Evolutionary conservation across 495 filamentous ascomycete genomes (phyloP), one percentile per base, ranked within the genome.

Genomic region (Sporormia fimetaria): DNA sequence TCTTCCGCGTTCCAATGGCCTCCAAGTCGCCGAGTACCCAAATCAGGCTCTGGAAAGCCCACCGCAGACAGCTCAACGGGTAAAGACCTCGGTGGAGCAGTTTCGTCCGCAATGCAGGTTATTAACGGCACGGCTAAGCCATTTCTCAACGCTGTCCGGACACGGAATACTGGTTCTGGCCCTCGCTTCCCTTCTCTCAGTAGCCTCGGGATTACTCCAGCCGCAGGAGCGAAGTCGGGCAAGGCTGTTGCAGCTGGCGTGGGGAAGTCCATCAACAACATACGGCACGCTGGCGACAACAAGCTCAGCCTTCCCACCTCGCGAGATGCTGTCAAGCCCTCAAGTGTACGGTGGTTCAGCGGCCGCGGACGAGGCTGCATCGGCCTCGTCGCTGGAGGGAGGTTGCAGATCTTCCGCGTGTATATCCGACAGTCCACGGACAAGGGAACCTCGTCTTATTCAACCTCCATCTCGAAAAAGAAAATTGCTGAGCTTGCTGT

Each of bases 1-100:
- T 63, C 75, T 18, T 80, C 73, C 35, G 83, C 86, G 3, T 87
- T 85, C 42, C 75, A 81, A 28, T 95, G 87, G 88, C 87, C 87
- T 21, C 87, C 87, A 29, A 76, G 79, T 40, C 83, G 81, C 31
- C 78, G 81, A 56, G 22, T 37, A 31, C 35, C 47, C 4, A 51
- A 47, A 32, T 22, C 45, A 16, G 26, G 11, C 34, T 28, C 20
- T 41, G 6, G 42, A 11, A 55, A 40, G 20, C 25, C 47, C 6
- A 55, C 47, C 34, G 47, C 54, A 20, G 48, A 53, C 40, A 36
- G 39, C 30, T n/a, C 33, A 6, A 21, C 55, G n/a, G 32, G 21
- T 18, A 37, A 39, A 15, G 32, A 37, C 2, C 40, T 40, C 14
- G 40, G 46, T 23, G 41, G 48, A 21, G 52, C 52, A 15, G 42